phyloP scores from a whole-genome alignment of 1,284 basidiomycete genomes.

The Cryptococcus sp. region DNA sequence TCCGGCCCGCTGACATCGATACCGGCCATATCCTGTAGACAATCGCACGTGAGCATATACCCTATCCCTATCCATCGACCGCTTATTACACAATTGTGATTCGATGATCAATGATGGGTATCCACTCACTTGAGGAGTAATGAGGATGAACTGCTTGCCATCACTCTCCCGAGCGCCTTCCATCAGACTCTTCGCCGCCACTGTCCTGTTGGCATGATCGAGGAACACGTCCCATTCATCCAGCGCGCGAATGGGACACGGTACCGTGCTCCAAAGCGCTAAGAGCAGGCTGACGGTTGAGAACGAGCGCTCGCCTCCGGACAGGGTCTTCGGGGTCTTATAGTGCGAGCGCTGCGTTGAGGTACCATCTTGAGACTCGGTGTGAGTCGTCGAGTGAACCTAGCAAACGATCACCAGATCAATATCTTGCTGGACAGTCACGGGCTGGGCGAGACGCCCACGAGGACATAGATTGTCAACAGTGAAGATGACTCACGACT shows the following conservation, averaged over 20 bases:
- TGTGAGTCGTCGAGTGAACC: slow-evolving; percentile 35
- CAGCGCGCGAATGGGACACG: slow-evolving; percentile 89
- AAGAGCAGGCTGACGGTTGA: slow-evolving; percentile 91
- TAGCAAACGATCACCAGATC: not conserved
- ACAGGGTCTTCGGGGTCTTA: slow-evolving; percentile 66
- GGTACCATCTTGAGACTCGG: slow-evolving; percentile 13
- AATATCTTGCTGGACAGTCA: not conserved
- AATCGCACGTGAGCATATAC: not conserved
- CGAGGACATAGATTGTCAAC: not conserved
- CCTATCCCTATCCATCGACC: too few species aligned
- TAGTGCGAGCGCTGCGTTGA: slow-evolving; percentile 56
- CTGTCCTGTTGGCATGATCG: slow-evolving; percentile 88
- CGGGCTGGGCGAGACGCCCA: not conserved
- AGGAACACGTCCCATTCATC: slow-evolving; percentile 93
- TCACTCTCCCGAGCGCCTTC: slow-evolving; percentile 80
- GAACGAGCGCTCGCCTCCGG: slow-evolving; percentile 94
- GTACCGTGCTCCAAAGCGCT: slow-evolving; percentile 92
- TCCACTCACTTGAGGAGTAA: slow-evolving; percentile 66
- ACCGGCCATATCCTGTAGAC: slow-evolving; percentile 45
- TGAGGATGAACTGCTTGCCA: slow-evolving; percentile 86
- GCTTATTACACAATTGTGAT: not conserved
- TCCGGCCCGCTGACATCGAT: slow-evolving; percentile 32
- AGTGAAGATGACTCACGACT: slow-evolving; percentile 57
- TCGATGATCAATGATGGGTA: not conserved
- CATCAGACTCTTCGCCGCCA: slow-evolving; percentile 91